These are phyloP conservation scores for Lactarius pseudohatsudake DNA, from an alignment of 768 basidiomycete species.

Conservation along the genomic window DNA sequence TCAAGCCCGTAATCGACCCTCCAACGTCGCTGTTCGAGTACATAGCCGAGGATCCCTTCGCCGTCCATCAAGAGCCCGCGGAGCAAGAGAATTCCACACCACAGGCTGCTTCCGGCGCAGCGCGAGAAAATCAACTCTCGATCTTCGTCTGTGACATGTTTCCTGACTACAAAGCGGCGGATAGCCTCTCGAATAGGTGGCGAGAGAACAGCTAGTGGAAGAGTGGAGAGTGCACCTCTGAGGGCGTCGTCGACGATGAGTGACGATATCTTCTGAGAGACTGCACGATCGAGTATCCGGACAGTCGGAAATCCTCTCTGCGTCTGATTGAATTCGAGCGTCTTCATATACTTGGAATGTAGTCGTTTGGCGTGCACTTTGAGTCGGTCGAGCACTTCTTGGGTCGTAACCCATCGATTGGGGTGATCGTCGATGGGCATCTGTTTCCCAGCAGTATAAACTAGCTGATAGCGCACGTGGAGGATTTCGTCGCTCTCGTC, in stretches of 20 bases:
- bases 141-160: slow-evolving; percentile 2
- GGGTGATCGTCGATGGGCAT: slow-evolving; percentile 42
- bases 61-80: slow-evolving; percentile 44
- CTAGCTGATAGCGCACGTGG: slow-evolving; percentile 47
- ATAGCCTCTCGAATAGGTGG: neutral
- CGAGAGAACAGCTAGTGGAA: slow-evolving; percentile 9
- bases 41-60: slow-evolving; percentile 41
- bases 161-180: slow-evolving; percentile 10
- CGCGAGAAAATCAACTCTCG: neutral
- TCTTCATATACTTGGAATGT: neutral
- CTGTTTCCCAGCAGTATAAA: slow-evolving; percentile 47
- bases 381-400: slow-evolving; percentile 41
- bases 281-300: slow-evolving; percentile 2
- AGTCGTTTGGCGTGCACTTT: slow-evolving; percentile 21
- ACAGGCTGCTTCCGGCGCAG: slow-evolving; percentile 28
- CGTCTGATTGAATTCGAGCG: neutral
- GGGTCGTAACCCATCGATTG: slow-evolving; percentile 44
- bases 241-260: slow-evolving; percentile 13
- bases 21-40: slow-evolving; percentile 45
- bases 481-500: slow-evolving; percentile 39
- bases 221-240: neutral
- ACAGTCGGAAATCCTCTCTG: slow-evolving; percentile 11
- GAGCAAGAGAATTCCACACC: slow-evolving; percentile 43
- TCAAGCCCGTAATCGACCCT: slow-evolving; percentile 54
- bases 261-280: neutral